Evolutionary conservation across 345 rosid species (phyloP).

Genomic region (Hypericum androsaemum): DNA sequence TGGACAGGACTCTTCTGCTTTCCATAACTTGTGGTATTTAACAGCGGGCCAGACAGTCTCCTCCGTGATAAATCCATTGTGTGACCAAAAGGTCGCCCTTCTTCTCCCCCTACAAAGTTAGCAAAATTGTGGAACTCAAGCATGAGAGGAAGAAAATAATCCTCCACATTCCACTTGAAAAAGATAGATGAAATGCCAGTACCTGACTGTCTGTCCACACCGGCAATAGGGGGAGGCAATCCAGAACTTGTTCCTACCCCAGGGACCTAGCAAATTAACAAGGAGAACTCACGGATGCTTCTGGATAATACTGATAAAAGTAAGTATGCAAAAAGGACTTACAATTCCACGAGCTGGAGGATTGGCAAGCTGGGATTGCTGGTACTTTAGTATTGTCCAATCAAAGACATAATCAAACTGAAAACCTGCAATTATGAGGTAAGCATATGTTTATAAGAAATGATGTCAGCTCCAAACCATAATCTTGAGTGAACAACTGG

Average conservation of each 20-base stretch:
- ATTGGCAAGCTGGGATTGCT: too few relatives aligned
- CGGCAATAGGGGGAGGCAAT: slow-evolving; percentile 5
- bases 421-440: too few relatives aligned
- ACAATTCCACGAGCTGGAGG: too few relatives aligned
- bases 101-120: slow-evolving; percentile 45
- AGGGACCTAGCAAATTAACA: neutral
- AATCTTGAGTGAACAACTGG: too few relatives aligned
- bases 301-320: too few relatives aligned
- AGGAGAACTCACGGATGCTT: neutral
- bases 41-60: slow-evolving; percentile 56
- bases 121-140: neutral
- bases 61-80: slow-evolving; percentile 60
- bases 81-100: slow-evolving; percentile 33
- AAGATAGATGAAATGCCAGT: neutral
- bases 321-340: too few relatives aligned
- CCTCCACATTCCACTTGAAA: neutral
- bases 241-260: slow-evolving; percentile 6
- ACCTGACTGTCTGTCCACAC: slow-evolving; percentile 3
- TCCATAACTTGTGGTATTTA: slow-evolving; percentile 46
- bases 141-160: neutral
- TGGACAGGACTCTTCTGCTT: slow-evolving; percentile 57
- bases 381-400: too few relatives aligned
- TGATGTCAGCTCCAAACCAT: too few relatives aligned
- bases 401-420: too few relatives aligned
- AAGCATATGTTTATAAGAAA: too few relatives aligned